Evolutionary conservation across 768 basidiomycete genomes (phyloP).

Genomic region (Hemileccinum rubropunctum): DNA sequence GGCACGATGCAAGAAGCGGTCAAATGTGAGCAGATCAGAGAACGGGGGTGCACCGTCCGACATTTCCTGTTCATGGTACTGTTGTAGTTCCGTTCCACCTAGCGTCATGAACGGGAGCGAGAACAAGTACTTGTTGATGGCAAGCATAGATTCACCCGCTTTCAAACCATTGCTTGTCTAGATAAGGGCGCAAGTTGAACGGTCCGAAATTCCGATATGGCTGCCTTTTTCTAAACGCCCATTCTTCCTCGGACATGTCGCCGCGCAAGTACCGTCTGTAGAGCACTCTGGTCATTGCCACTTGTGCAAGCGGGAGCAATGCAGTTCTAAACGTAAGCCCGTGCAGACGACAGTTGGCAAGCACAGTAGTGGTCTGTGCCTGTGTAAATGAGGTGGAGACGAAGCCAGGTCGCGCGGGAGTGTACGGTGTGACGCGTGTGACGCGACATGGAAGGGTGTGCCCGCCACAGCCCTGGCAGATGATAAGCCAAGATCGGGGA

Average conservation of each 20-base stretch:
- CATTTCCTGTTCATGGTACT: background rate
- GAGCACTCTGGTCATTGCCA: slow-evolving; percentile 50
- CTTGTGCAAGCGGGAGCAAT: slow-evolving; percentile 49
- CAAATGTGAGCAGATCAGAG: slow-evolving; percentile 38
- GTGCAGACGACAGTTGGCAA: slow-evolving; percentile 39
- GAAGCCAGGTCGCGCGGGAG: slow-evolving; percentile 36
- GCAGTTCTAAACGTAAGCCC: slow-evolving; percentile 51
- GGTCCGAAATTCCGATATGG: slow-evolving; percentile 52
- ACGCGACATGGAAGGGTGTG: slow-evolving; percentile 50
- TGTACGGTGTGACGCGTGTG: slow-evolving; percentile 33
- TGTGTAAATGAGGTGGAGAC: slow-evolving; percentile 24
- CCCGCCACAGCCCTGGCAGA: slow-evolving; percentile 45
- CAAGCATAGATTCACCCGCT: slow-evolving; percentile 37
- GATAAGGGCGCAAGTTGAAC: slow-evolving; percentile 47
- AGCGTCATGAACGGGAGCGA: slow-evolving; percentile 49
- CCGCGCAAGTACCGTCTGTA: slow-evolving; percentile 47
- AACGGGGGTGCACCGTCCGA: slow-evolving; percentile 36
- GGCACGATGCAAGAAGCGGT: slow-evolving; percentile 46
- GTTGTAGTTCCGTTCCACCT: slow-evolving; percentile 4
- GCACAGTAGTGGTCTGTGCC: slow-evolving; percentile 31
- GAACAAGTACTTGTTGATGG: slow-evolving; percentile 44
- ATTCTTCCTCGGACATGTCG: slow-evolving; percentile 48
- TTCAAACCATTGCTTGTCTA: slow-evolving; percentile 46
- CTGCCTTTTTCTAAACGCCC: slow-evolving; percentile 47
- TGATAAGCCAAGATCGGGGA: background rate